Base-by-base conservation (phyloP, 2,329 filamentous ascomycete species). In the Thielaviopsis populi region DNA sequence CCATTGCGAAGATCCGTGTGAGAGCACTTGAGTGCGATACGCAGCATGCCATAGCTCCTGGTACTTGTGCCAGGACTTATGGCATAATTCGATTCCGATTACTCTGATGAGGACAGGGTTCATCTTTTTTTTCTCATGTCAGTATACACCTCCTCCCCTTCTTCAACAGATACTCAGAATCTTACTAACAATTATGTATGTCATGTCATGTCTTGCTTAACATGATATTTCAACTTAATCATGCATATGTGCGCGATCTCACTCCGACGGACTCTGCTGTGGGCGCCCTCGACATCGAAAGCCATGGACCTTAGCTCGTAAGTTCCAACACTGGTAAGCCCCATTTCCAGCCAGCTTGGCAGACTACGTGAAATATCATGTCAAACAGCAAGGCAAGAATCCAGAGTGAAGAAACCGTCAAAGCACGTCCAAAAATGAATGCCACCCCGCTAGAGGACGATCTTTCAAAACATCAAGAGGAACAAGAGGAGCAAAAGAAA, bases 1-100 rank as follows among this genome's bases (percentile, higher is more conserved):
- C 84, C 86, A 81, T 87, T 91, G 88, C 88, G 88, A 88, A 92
- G 89, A 91, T 92, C 85, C 88, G 78, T 72, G 69, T 69, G 69
- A 74, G 73, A 84, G 86, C 85, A 91, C 88, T 91, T 89, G 80
- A 94, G 89, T 92, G 87, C 89, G 89, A 94, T 94, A 90, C 87
- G 88, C 88, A 83, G 89, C 89, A 84, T 91, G 67, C 66, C 65
- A 41, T 54, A 33, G 48, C 37, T 61, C 63, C 65, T 63, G 63
- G 62, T 66, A 42, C 64, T 68, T 65, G 60, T 68, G 68, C 67
- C 67, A 71, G 74, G 58, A 69, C 69, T 74, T 72, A 77, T 80
- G 63, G 66, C 54, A 85, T 73, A 80, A 90, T 89, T 89, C 87
- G 86, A 91, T 91, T 91, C 88, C 86, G 87, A 90, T 91, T 85